Percentiles rank a stretch among this genome's conserved stretches.
Conservation (phyloP, 352 stramenopile genomes). For the Globisporangium cylindrosporum region DNA sequence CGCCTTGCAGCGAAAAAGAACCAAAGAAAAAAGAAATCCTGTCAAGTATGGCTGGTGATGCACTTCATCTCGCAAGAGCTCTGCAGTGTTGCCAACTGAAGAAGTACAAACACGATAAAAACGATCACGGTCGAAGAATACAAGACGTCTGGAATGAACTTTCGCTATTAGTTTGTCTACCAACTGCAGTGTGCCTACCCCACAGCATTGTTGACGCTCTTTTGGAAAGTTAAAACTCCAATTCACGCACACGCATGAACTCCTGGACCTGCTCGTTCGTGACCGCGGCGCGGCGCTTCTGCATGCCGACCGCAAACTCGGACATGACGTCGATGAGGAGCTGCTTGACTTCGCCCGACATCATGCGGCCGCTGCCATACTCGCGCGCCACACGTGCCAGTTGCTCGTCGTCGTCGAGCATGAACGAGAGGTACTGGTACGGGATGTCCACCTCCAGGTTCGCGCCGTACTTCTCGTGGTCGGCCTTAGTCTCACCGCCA, state of each 20-base stretch:
- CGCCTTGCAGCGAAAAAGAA: neutral
- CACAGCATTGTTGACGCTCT: neutral
- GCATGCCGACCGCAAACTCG: conserved; percentile 93
- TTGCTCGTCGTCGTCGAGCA: conserved; percentile 98
- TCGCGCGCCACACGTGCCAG: conserved; percentile 92
- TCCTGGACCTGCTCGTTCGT: conserved; percentile 95
- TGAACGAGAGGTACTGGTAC: conserved; percentile 99
- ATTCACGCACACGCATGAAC: conserved; percentile 95
- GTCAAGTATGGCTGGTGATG: neutral
- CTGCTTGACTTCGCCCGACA: conserved; percentile 98
- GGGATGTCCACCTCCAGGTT: conserved; percentile 98
- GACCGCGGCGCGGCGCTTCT: conserved; percentile 91
- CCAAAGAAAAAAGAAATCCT: neutral
- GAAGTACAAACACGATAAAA: conserved; percentile 4
- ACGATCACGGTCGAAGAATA: neutral
- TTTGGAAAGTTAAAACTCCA: conserved; percentile 82
- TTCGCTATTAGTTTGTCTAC: neutral
- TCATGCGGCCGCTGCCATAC: conserved; percentile 95
- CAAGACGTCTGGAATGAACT: conserved; percentile 3
- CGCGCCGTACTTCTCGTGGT: conserved; percentile 97
- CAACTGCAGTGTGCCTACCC: neutral
- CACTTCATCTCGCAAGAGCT: neutral
- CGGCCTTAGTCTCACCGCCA: conserved; percentile 96
- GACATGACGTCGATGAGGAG: conserved; percentile 93
- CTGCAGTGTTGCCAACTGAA: neutral